Evolutionary conservation across 352 stramenopile species (phyloP).

Genomic region (Phytophthora chlamydospora): DNA sequence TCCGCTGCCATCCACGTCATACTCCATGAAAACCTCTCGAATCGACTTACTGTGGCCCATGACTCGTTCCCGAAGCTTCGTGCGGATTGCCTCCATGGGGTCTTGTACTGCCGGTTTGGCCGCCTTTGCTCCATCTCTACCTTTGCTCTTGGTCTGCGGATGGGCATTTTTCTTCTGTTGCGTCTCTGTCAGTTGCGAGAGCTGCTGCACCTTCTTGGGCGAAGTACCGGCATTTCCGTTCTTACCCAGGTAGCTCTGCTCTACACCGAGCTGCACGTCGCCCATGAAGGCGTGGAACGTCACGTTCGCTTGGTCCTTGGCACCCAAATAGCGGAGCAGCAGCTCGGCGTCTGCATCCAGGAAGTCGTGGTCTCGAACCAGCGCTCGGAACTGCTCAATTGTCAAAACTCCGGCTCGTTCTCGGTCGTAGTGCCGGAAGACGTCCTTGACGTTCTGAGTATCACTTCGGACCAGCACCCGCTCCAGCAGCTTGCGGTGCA

Average conservation of each 20-base stretch:
- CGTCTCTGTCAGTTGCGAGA: constrained; percentile 29
- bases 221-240: constrained; percentile 25
- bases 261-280: constrained; percentile 37
- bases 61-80: constrained; percentile 62
- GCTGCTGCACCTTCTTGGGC: constrained; percentile 51
- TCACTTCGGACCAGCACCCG: constrained; percentile 57
- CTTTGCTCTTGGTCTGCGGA: constrained; percentile 24
- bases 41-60: constrained; percentile 80
- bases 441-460: constrained; percentile 65
- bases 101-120: constrained; percentile 23
- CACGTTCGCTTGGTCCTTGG: constrained; percentile 42
- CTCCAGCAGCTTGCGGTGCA: constrained; percentile 70
- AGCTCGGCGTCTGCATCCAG: constrained; percentile 53
- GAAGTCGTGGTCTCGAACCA: constrained; percentile 65
- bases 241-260: constrained; percentile 45
- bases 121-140: constrained; percentile 4
- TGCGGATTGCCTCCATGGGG: constrained; percentile 62
- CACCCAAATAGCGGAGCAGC: constrained; percentile 53
- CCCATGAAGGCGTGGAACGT: constrained; percentile 65
- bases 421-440: constrained; percentile 68
- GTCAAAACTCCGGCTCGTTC: constrained; percentile 54
- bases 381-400: constrained; percentile 48
- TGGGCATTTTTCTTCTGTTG: constrained; percentile 27
- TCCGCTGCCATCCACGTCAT: constrained; percentile 62
- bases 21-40: constrained; percentile 74